Conservation (phyloP, 1,284 basidiomycete genomes). For the Paramarasmius palmivorus region DNA sequence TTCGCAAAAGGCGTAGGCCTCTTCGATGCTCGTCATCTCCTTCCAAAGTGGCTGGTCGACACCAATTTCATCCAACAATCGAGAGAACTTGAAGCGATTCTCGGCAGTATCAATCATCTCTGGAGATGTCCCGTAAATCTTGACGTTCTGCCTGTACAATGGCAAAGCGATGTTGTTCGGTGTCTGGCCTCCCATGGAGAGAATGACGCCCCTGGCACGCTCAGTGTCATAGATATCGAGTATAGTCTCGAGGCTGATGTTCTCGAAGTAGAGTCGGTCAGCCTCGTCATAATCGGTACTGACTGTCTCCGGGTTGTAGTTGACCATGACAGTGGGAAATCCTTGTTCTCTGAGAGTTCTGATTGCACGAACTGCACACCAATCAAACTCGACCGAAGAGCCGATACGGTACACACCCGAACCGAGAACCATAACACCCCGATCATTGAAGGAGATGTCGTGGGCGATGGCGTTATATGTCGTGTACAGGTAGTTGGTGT, state of each 20-base stretch:
- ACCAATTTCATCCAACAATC: conserved; percentile 94
- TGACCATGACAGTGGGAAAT: conserved; percentile 98
- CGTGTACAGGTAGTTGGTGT: conserved; percentile 98
- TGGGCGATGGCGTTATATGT: conserved; percentile 96
- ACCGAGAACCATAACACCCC: conserved; percentile 95
- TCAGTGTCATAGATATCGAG: conserved; percentile 97
- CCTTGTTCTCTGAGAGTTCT: conserved; percentile 92
- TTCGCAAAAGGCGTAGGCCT: conserved; percentile 87
- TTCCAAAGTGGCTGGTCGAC: conserved; percentile 99
- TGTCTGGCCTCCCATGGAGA: conserved; percentile 98
- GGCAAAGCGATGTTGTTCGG: conserved; percentile 98
- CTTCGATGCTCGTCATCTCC: conserved; percentile 90
- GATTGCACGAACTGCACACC: conserved; percentile 98
- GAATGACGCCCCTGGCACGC: conserved; percentile 86
- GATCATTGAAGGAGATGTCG: conserved; percentile 87
- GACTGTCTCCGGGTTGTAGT: conserved; percentile 99
- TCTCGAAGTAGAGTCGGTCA: conserved; percentile 98
- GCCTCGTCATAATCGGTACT: conserved; percentile 99
- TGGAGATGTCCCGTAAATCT: conserved; percentile 97
- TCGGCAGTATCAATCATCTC: conserved; percentile 99
- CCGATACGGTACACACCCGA: conserved; percentile 99
- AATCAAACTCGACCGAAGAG: conserved; percentile 99
- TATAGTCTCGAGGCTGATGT: conserved; percentile 95
- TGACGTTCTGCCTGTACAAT: conserved; percentile 93
- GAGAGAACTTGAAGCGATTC: conserved; percentile 99